phyloP scores from a whole-genome alignment of 2,329 filamentous ascomycete species.

The Colletotrichum tropicicola region DNA sequence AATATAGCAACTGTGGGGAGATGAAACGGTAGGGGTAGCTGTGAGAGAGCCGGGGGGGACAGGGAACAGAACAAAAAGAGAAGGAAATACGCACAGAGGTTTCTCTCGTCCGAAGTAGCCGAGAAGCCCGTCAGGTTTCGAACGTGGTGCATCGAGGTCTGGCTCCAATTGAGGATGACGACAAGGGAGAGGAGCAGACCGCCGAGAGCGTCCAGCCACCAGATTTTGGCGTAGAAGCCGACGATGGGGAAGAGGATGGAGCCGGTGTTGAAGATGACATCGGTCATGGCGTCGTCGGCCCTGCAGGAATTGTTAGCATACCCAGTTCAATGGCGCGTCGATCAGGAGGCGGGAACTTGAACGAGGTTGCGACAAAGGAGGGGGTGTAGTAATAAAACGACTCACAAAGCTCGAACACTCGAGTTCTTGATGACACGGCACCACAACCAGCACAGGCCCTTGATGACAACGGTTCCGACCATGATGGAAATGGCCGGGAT shows the following conservation, averaged over 20 bases:
- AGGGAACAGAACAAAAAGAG: background rate
- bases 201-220: constrained; percentile 86
- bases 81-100: constrained; percentile 59
- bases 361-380: background rate
- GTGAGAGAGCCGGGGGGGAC: background rate
- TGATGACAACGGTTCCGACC: constrained; percentile 82
- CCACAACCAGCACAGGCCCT: constrained; percentile 86
- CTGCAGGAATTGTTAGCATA: constrained; percentile 37
- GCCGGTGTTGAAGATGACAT: constrained; percentile 91
- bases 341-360: constrained; percentile 6
- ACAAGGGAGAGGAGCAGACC: constrained; percentile 81
- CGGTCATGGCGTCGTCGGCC: constrained; percentile 67
- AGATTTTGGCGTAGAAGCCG: constrained; percentile 78
- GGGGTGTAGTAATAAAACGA: constrained; percentile 26
- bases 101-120: constrained; percentile 82
- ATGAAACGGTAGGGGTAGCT: constrained; percentile 4
- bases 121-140: constrained; percentile 83
- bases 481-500: constrained; percentile 81
- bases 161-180: constrained; percentile 83
- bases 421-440: constrained; percentile 87
- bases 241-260: constrained; percentile 88
- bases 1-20: constrained; percentile 14
- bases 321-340: constrained; percentile 36
- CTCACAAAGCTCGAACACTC: constrained; percentile 80
- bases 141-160: constrained; percentile 79